A percentile compares a stretch with the other conserved stretches of the same genome.
These are phyloP conservation scores for Neolentinus lepideus DNA, from an alignment of 1,284 basidiomycete species.

Conservation along the genomic window DNA sequence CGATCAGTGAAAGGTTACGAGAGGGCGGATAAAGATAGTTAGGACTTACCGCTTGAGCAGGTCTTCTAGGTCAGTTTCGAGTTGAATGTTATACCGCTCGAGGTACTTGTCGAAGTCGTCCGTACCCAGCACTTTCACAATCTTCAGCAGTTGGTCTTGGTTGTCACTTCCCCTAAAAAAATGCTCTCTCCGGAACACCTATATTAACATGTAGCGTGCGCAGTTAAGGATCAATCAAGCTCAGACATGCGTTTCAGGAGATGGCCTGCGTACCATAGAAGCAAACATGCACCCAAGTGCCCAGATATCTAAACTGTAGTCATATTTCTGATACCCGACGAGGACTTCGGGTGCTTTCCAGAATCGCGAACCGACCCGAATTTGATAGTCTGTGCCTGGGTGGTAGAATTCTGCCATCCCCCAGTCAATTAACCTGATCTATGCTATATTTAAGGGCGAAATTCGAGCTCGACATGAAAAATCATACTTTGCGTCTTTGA, in stretches of 20 bases:
- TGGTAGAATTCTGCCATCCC: conserved; percentile 91
- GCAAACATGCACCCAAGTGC: conserved; percentile 87
- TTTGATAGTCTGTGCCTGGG: conserved; percentile 81
- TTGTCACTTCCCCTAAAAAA: conserved; percentile 91
- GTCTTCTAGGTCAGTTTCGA: conserved; percentile 62
- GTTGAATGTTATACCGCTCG: conserved; percentile 70
- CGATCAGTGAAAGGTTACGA: too few relatives aligned
- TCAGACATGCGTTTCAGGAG: conserved; percentile 12
- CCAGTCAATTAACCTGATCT: conserved; percentile 88
- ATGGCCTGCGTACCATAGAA: conserved; percentile 57
- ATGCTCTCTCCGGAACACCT: conserved; percentile 85
- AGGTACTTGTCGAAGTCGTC: conserved; percentile 73
- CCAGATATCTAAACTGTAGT: conserved; percentile 86
- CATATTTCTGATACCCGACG: conserved; percentile 83
- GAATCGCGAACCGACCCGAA: conserved; percentile 85
- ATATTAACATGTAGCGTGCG: too few relatives aligned
- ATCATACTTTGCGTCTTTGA: conserved; percentile 58
- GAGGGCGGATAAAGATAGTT: neutral
- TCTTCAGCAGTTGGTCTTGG: conserved; percentile 85
- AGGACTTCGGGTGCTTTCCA: conserved; percentile 88
- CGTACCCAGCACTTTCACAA: conserved; percentile 82
- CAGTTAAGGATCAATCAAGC: neutral
- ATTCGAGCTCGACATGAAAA: neutral
- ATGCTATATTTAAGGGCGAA: conserved; percentile 3
- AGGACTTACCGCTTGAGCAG: conserved; percentile 46